Evolutionary conservation across 306 rosid genomes (phyloP), one percentile per base, ranked within the genome.

Genomic region (Castanopsis chinensis): DNA sequence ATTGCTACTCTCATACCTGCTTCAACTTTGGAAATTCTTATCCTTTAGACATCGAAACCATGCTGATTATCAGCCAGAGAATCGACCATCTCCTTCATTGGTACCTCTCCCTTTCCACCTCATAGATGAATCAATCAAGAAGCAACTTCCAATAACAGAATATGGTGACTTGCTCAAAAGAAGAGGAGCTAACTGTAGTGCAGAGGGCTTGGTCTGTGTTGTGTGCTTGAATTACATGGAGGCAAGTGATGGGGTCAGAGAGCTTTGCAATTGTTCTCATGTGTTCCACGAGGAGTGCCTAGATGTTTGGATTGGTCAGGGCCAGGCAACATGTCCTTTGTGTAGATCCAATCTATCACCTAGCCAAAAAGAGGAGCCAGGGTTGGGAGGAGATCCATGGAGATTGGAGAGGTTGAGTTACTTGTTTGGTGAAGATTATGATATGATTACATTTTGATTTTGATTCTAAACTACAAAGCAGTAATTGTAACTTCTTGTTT

Each of bases 261-360:
- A 70, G 49, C 83, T 53, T 4, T 69, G 30, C 78, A 81, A 78
- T 23, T 81, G 83, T 28, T 18, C 57, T 19, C 85, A 85, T 58
- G 78, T 63, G 55, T 81, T 81, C 55, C 88, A 81, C 23, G 64
- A 2, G 18, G 79, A 85, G 54, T 85, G 88, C 20, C 33, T 85
- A 5, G 88, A 78, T 75, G 69, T 25, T 70, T 85, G 79, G 88
- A 49, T 85, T 21, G 86, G 54, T 17, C 58, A 75, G 53, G 81
- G 81, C 25, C 83, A 71, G 18, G 21, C 2, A 1, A 77, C 74
- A 12, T 84, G 88, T 52, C 83, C 88, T 69, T 67, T 85, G 4
- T 85, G 85, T 15, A 74, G 80, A 70, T 81, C 88, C 3, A 74
- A 56, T 55, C 57, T 85, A 1, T 32, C 75, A 37, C 67, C 74